Percentiles rank a stretch among this genome's conserved stretches.
phyloP scores from a whole-genome alignment of 179 eudicot species.

The Drosera spatulata region DNA sequence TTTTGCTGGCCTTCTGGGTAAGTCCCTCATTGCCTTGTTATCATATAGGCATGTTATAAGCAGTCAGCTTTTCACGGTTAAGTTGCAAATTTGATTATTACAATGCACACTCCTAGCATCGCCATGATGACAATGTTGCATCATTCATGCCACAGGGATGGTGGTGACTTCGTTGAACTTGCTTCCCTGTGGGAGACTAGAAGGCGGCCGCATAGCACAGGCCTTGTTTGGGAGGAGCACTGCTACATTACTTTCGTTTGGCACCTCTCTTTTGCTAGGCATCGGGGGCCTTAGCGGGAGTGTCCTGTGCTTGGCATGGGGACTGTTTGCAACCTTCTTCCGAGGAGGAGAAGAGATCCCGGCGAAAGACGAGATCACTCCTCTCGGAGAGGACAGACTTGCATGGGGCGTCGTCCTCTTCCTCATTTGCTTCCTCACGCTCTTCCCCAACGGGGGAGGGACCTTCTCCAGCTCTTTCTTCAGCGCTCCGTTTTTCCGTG shows the following conservation, averaged over 20 bases:
- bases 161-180: slow-evolving; percentile 92
- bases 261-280: slow-evolving; percentile 63
- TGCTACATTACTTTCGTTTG: slow-evolving; percentile 56
- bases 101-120: too few species aligned
- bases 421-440: slow-evolving; percentile 80
- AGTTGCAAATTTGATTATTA: too few species aligned
- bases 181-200: slow-evolving; percentile 87
- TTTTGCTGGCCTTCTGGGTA: slow-evolving; percentile 92
- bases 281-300: slow-evolving; percentile 92
- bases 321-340: slow-evolving; percentile 82
- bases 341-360: slow-evolving; percentile 96
- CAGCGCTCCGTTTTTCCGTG: slow-evolving; percentile 59
- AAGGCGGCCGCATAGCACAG: slow-evolving; percentile 96
- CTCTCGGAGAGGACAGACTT: slow-evolving; percentile 65
- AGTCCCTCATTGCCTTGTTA: slow-evolving; percentile 7
- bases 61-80: too few species aligned
- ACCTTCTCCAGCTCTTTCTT: slow-evolving; percentile 69
- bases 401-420: slow-evolving; percentile 83
- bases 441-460: slow-evolving; percentile 92
- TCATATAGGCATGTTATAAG: too few species aligned
- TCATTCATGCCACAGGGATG: slow-evolving; percentile 42
- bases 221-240: slow-evolving; percentile 89
- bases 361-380: slow-evolving; percentile 85
- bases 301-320: slow-evolving; percentile 89
- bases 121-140: too few species aligned